Evolutionary conservation across 176 grass and related monocot species (phyloP), one percentile per base, ranked within the genome.

Genomic region (Oryza meyeriana): DNA sequence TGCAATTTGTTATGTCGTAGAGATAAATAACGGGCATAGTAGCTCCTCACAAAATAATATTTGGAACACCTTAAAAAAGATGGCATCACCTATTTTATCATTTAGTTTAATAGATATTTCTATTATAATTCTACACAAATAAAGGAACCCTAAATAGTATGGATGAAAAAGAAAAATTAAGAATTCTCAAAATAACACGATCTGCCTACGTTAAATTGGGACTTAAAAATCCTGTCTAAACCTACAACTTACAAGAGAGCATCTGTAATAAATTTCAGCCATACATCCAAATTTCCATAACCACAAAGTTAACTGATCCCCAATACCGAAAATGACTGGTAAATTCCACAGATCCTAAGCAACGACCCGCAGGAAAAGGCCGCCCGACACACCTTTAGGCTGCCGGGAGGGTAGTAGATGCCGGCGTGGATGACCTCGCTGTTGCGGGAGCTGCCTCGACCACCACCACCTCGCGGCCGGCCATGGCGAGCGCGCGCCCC

Each of bases 391-490:
- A 98, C 92, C 90, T 93, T 98, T 25, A 95, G 85, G 79, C 88
- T 98, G n/a, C 84, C 22, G 4, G 83, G 78, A 58, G 95, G 90
- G 68, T 98, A 91, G 79, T 95, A 98, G 74, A 98, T 95, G 32
- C 95, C 95, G 61, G 95, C 89, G 55, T 98, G 92, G 76, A 98
- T 91, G 71, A 98, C 95, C 92, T 95, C 92, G 71, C 95, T 98
- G 71, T 98, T 98, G 65, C 95, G 90, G 61, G 95, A 98, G 75
- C 95, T 95, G 92, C 85, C 79, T 98, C 95, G 66, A 98, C 82
- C 69, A 95, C 86, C 71, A 98, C 66, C 38, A 98, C 95, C 55
- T 98, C 92, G 68, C 90, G 86, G 32, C 95, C 95, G 35, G 78
- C 82, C 83, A 89, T 84, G 58, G 92, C 90, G 28, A 98, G 76